These are phyloP conservation scores for Amaranthus tricolor DNA, from an alignment of 179 eudicot genomes.

Conservation along the genomic window DNA sequence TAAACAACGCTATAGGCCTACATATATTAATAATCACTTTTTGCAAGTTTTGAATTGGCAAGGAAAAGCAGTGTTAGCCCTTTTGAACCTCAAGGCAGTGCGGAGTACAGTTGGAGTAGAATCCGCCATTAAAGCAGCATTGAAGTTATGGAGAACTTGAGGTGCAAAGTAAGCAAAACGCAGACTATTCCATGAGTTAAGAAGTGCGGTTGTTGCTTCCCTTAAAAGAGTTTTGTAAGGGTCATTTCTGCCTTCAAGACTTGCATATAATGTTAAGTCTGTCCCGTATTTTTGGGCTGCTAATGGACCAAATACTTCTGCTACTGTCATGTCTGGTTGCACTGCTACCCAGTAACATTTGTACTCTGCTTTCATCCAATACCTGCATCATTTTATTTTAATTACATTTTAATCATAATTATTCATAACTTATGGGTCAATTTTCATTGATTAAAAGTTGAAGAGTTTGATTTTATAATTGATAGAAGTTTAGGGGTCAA, in stretches of 20 bases:
- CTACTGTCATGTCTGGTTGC: conserved; percentile 61
- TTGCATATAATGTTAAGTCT: conserved; percentile 46
- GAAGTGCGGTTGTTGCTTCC: conserved; percentile 79
- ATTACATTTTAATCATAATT: neutral
- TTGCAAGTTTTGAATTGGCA: conserved; percentile 74
- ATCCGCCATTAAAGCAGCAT: conserved; percentile 48
- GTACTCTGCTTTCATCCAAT: conserved; percentile 71
- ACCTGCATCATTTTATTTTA: conserved; percentile 19
- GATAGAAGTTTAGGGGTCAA: too few species aligned
- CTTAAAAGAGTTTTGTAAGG: conserved; percentile 83
- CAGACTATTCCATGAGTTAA: conserved; percentile 71
- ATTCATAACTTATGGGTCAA: too few species aligned
- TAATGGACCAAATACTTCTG: conserved; percentile 56
- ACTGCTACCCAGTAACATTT: conserved; percentile 79
- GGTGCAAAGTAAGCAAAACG: conserved; percentile 59
- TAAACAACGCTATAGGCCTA: too few species aligned
- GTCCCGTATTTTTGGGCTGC: conserved; percentile 66
- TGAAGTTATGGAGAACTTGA: conserved; percentile 42
- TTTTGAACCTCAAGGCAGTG: conserved; percentile 70
- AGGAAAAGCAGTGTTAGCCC: conserved; percentile 64
- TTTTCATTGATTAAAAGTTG: too few species aligned
- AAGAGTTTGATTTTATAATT: too few species aligned
- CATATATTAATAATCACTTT: conserved; percentile 8
- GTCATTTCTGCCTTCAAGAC: conserved; percentile 69
- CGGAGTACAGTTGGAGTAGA: conserved; percentile 50